These are phyloP conservation scores for Domatiomyces catenatus DNA, from an alignment of 2,329 filamentous ascomycete species.

Conservation along the genomic window DNA sequence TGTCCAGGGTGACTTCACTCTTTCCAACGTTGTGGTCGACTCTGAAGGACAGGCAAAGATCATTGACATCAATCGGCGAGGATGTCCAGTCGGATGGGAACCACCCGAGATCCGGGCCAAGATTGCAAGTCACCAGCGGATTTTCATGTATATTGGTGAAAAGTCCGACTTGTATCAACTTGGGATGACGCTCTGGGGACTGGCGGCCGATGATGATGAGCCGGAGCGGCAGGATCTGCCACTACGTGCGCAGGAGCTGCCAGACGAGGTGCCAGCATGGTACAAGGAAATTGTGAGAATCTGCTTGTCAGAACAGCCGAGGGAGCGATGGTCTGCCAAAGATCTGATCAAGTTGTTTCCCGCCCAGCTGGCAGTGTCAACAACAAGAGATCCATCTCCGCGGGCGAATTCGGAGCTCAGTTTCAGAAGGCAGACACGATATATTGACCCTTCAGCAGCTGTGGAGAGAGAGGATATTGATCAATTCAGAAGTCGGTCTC, in stretches of 20 bases:
- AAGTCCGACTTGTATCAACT: conserved; percentile 94
- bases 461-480: conserved; percentile 18
- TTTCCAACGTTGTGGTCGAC: conserved; percentile 95
- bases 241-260: conserved; percentile 40
- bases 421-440: conserved; percentile 7
- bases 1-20: conserved; percentile 91
- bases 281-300: conserved; percentile 60
- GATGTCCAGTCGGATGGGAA: conserved; percentile 97
- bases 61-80: conserved; percentile 92
- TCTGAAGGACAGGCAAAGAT: conserved; percentile 74
- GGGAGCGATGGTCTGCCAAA: conserved; percentile 56
- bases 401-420: conserved; percentile 1
- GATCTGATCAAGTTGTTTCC: conserved; percentile 58
- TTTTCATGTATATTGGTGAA: conserved; percentile 94
- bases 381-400: conserved; percentile 1
- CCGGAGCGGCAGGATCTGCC: conserved; percentile 67
- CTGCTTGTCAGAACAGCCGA: conserved; percentile 62
- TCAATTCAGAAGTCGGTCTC: conserved; percentile 5
- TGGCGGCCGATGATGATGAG: conserved; percentile 77
- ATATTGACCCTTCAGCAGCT: conserved; percentile 16
- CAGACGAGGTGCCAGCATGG: conserved; percentile 57
- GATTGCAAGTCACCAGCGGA: conserved; percentile 74
- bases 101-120: conserved; percentile 77
- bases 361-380: background rate
- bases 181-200: conserved; percentile 90